Conservation (phyloP, 768 basidiomycete species). For the Phaeotremella skinneri region DNA sequence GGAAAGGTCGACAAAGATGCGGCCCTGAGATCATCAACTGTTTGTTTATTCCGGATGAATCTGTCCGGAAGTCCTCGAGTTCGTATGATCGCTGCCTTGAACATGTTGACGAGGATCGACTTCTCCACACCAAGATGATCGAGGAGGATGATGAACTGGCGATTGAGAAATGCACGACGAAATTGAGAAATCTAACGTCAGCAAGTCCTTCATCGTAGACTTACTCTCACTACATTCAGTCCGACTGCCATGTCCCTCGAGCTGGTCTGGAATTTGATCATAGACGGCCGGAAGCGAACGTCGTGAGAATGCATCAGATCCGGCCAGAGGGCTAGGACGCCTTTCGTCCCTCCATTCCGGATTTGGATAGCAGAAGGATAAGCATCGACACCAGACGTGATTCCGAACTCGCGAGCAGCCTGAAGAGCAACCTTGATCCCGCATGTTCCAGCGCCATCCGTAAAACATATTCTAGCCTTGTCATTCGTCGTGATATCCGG, state of each 20-base stretch:
- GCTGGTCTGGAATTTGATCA: conserved; percentile 27
- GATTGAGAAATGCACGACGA: conserved; percentile 18
- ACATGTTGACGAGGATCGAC: conserved; percentile 10
- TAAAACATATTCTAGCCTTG: conserved; percentile 10
- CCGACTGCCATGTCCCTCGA: conserved; percentile 17
- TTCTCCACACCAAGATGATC: conserved; percentile 13
- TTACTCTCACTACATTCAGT: conserved; percentile 26
- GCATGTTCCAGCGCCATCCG: conserved; percentile 26
- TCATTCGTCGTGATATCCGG: conserved; percentile 4
- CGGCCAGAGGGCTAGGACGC: conserved; percentile 16
- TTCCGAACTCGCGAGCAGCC: conserved; percentile 22
- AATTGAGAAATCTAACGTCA: conserved; percentile 9
- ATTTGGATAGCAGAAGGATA: conserved; percentile 28
- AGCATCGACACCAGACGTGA: conserved; percentile 15
- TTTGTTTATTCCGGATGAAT: neutral
- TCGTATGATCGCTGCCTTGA: conserved; percentile 5
- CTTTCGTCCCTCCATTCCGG: conserved; percentile 23
- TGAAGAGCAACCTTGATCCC: conserved; percentile 19
- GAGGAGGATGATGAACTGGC: conserved; percentile 27
- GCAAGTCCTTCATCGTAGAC: neutral
- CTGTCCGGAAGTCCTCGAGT: conserved; percentile 9
- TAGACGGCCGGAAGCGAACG: conserved; percentile 21
- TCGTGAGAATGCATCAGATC: conserved; percentile 1
- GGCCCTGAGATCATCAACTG: conserved; percentile 7
- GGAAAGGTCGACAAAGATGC: conserved; percentile 17